Base-by-base conservation (phyloP, 148 eudicot genomes). In the Rhododendron henanense region DNA sequence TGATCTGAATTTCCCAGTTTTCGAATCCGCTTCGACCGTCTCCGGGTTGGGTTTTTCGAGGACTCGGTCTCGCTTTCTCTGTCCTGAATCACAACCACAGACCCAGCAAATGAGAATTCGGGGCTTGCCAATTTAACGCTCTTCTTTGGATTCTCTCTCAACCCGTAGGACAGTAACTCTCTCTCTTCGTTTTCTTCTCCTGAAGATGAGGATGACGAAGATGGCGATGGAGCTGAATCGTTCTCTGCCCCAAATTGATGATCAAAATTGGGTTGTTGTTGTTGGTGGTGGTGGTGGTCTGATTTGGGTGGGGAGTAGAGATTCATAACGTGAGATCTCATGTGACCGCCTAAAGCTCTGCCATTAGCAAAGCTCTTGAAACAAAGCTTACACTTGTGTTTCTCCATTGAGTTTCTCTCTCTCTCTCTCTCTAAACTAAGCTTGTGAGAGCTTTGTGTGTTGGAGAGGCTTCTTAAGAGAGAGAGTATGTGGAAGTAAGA, bases 331-430 rank as follows among this genome's bases (percentile, higher is more conserved):
- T 96, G 98, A 67, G 95, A 94, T 88, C 94, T 94, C 98, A 96
- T 96, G 81, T 96, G 98, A 5, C 96, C 97, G n/a, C 98, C 98
- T 28, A 96, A 86, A 61, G 97, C 97, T 90, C 92, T 93, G 5
- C 97, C 97, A 88, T 93, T 94, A 1, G 86, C 55, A 41, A 94
- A 96, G 85, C 81, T 92, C 45, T 89, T 90, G 59, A 28, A 85
- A 84, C 96, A 96, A 59, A 93, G 91, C 81, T 93, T 94, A 85
- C 98, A 94, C 78, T 85, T 92, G 45, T 92, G 92, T 6, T 79
- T 92, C 92, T 93, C 94, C 93, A 93, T 94, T 69, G 73, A 25
- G 1, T 65, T 0, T 41, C 44, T 41, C 44, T 41, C 44, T 41
- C 44, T 5, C 83, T 85, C n/a, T 25, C 47, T 39, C 47, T 23